A percentile compares a stretch with the other conserved stretches of the same genome.
Evolutionary conservation across 179 eudicot species (phyloP).

Genomic region (Nepenthes alata): DNA sequence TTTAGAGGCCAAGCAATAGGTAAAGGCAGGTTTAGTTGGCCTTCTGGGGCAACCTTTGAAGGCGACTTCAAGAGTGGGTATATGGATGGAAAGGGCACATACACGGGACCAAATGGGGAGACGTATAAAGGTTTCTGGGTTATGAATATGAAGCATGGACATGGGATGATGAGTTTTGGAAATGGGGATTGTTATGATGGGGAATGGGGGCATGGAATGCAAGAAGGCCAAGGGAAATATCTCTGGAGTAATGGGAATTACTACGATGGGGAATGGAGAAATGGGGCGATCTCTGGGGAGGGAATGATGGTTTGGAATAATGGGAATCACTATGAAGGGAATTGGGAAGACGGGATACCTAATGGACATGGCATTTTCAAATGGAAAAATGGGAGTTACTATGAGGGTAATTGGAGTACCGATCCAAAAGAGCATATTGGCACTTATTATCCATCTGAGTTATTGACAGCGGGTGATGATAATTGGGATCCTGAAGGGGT

Average conservation of each 20-base stretch:
- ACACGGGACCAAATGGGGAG: conserved; percentile 42
- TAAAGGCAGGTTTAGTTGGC: conserved; percentile 88
- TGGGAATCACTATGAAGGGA: conserved; percentile 63
- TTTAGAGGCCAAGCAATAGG: conserved; percentile 59
- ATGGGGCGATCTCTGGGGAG: conserved; percentile 50
- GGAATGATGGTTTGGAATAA: conserved; percentile 73
- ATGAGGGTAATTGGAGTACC: conserved; percentile 59
- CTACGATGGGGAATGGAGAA: conserved; percentile 65
- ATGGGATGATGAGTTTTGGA: conserved; percentile 37
- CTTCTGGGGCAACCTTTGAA: conserved; percentile 80
- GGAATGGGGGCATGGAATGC: conserved; percentile 60
- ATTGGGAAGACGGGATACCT: conserved; percentile 63
- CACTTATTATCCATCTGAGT: conserved; percentile 27
- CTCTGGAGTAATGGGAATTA: conserved; percentile 57
- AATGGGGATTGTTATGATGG: conserved; percentile 78
- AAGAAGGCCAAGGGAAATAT: conserved; percentile 78
- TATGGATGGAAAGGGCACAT: conserved; percentile 81
- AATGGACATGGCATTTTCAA: conserved; percentile 61
- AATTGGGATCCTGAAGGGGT: conserved; percentile 61
- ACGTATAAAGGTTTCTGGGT: conserved; percentile 68
- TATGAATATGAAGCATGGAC: conserved; percentile 75
- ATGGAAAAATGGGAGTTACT: conserved; percentile 61
- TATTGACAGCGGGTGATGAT: conserved; percentile 9
- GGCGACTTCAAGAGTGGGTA: conserved; percentile 83
- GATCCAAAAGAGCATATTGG: conserved; percentile 48